These are phyloP conservation scores for Setomelanomma holmii DNA, from an alignment of 2,329 filamentous ascomycete species.

Conservation along the genomic window DNA sequence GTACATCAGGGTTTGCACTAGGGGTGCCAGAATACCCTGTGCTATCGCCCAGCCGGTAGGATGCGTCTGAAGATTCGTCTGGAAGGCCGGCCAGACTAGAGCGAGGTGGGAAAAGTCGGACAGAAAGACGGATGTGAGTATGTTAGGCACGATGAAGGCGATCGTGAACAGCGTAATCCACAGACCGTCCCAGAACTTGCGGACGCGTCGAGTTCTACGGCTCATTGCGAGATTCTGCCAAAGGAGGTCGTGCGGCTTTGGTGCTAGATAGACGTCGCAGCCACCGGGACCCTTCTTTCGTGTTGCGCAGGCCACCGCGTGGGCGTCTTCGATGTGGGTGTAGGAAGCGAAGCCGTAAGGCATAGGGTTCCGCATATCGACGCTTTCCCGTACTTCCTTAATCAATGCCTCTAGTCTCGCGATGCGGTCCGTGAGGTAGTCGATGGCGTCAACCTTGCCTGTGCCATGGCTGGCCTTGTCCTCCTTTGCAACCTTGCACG, in stretches of 20 bases:
- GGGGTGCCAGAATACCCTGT: constrained; percentile 89
- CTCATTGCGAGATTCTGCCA: constrained; percentile 90
- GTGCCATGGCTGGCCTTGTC: constrained; percentile 69
- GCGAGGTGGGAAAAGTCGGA: constrained; percentile 85
- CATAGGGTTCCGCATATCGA: constrained; percentile 90
- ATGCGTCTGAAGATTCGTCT: constrained; percentile 67
- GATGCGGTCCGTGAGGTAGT: constrained; percentile 87
- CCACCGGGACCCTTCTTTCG: constrained; percentile 81
- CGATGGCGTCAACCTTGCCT: constrained; percentile 90
- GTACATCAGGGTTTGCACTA: constrained; percentile 85
- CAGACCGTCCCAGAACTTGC: constrained; percentile 78
- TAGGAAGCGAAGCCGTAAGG: constrained; percentile 95
- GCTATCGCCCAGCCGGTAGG: constrained; percentile 80
- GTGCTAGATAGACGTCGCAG: constrained; percentile 78
- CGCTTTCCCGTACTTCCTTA: constrained; percentile 77
- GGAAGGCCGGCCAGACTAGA: constrained; percentile 79
- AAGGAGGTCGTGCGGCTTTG: constrained; percentile 88
- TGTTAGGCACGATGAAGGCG: constrained; percentile 88
- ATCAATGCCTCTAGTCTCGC: constrained; percentile 82
- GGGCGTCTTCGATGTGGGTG: constrained; percentile 83
- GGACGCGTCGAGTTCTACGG: constrained; percentile 71
- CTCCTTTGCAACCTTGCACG: constrained; percentile 78
- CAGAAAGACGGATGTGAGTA: constrained; percentile 90
- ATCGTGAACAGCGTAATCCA: constrained; percentile 84
- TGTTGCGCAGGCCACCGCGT: constrained; percentile 78